Conservation (phyloP, 305 asterid genomes). For the Fraxinus velutina region DNA sequence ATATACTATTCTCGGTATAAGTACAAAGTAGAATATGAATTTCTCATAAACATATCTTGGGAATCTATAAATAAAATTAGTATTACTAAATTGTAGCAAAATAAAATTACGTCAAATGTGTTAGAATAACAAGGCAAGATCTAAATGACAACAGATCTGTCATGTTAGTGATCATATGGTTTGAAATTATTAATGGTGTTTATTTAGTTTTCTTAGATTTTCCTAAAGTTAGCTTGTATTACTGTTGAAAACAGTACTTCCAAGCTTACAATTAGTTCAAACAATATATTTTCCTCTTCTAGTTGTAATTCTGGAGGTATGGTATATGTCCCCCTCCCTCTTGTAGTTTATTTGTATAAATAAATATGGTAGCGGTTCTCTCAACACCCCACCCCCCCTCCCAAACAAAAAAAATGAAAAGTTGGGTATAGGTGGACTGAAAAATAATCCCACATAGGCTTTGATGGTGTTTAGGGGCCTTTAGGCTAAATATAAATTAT, state of each 20-base stretch:
- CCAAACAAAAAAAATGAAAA: neutral
- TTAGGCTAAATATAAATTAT: neutral
- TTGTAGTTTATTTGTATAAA: neutral
- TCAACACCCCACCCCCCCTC: neutral
- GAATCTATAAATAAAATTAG: neutral
- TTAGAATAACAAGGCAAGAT: neutral
- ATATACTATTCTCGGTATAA: neutral
- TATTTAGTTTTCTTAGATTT: neutral
- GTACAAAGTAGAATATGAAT: neutral
- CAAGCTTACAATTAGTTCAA: neutral
- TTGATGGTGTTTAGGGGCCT: neutral
- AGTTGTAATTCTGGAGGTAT: neutral
- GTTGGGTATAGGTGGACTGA: neutral
- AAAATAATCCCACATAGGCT: neutral
- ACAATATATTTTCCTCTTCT: neutral
- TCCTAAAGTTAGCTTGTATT: neutral
- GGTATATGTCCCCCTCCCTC: neutral
- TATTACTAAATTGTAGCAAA: neutral
- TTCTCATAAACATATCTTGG: neutral
- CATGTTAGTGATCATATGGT: too few relatives aligned
- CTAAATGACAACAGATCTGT: too few relatives aligned
- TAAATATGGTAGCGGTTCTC: neutral
- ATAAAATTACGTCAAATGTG: neutral
- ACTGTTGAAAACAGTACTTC: neutral
- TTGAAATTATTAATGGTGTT: too few relatives aligned